Conservation (phyloP, 2,329 filamentous ascomycete species). For the Botrytis pseudocinerea region DNA sequence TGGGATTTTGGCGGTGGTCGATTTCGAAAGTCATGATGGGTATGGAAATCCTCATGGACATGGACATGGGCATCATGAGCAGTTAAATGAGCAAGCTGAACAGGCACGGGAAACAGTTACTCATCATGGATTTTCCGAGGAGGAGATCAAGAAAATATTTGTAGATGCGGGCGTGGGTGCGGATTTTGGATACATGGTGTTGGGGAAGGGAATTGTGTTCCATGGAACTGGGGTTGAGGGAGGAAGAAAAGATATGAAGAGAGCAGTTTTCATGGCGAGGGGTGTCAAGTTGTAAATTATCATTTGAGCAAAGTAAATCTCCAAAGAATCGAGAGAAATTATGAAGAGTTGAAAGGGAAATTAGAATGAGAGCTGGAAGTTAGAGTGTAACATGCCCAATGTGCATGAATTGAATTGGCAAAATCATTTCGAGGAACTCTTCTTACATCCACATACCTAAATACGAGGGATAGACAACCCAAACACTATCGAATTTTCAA, state of each 20-base stretch:
- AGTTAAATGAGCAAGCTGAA: slow-evolving; percentile 22
- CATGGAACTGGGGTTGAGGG: slow-evolving; percentile 18
- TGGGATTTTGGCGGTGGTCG: slow-evolving; percentile 66
- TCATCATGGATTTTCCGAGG: slow-evolving; percentile 65
- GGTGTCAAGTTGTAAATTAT: slow-evolving; percentile 24
- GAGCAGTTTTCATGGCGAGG: slow-evolving; percentile 34
- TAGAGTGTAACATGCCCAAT: too few species aligned
- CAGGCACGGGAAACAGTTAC: slow-evolving; percentile 55
- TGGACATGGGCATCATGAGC: slow-evolving; percentile 23
- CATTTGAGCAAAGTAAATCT: rapidly evolving
- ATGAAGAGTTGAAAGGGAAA: rapidly evolving
- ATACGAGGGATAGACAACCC: not conserved
- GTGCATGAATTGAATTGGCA: not conserved
- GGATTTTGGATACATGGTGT: slow-evolving; percentile 54
- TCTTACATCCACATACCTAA: not conserved
- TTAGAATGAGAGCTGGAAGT: not conserved
- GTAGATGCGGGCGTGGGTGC: slow-evolving; percentile 58
- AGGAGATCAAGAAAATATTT: slow-evolving; percentile 61
- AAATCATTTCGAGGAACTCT: too few species aligned
- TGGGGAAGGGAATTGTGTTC: slow-evolving; percentile 39
- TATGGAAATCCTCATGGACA: slow-evolving; percentile 33
- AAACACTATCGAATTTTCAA: not conserved
- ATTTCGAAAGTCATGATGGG: slow-evolving; percentile 59
- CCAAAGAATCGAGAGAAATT: not conserved
- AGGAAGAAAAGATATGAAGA: slow-evolving; percentile 25